Percentiles rank a stretch among this genome's conserved stretches.
phyloP scores from a whole-genome alignment of 2,329 filamentous ascomycete genomes.

The Penicillium sp. region DNA sequence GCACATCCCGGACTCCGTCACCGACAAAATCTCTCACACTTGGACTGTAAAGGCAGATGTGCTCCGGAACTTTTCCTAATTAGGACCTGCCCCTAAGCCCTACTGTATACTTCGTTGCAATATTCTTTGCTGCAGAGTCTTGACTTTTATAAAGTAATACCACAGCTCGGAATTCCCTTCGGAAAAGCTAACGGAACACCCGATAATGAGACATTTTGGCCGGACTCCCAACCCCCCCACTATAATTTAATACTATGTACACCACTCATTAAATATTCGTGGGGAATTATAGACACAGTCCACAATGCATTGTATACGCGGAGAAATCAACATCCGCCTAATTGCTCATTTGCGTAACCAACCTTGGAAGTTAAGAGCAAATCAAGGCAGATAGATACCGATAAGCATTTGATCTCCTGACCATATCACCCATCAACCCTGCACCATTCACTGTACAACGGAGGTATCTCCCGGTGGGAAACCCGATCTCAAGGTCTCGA shows the following conservation, averaged over 20 bases:
- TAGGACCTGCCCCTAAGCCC: background rate
- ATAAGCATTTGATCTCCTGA: too few relatives aligned
- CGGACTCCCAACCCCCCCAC: background rate
- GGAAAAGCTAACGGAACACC: background rate
- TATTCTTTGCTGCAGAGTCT: background rate
- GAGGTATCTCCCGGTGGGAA: background rate
- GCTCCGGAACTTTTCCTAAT: background rate
- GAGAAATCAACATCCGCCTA: background rate
- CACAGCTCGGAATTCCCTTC: background rate
- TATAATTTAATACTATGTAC: background rate
- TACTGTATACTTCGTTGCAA: background rate
- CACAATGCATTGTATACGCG: background rate
- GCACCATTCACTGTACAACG: too few relatives aligned
- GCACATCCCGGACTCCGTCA: background rate
- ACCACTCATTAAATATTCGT: background rate
- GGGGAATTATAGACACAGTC: background rate
- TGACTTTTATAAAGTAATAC: background rate
- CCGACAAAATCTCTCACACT: background rate
- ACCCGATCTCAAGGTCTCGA: slow-evolving; percentile 4
- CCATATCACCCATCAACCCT: too few relatives aligned
- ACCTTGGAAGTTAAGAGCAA: too few relatives aligned
- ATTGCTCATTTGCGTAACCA: background rate
- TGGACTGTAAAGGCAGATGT: background rate
- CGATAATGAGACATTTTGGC: background rate
- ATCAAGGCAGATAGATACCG: too few relatives aligned